Evolutionary conservation across 2,329 filamentous ascomycete genomes (phyloP).

Genomic region (Teratosphaeria epicoccoides): DNA sequence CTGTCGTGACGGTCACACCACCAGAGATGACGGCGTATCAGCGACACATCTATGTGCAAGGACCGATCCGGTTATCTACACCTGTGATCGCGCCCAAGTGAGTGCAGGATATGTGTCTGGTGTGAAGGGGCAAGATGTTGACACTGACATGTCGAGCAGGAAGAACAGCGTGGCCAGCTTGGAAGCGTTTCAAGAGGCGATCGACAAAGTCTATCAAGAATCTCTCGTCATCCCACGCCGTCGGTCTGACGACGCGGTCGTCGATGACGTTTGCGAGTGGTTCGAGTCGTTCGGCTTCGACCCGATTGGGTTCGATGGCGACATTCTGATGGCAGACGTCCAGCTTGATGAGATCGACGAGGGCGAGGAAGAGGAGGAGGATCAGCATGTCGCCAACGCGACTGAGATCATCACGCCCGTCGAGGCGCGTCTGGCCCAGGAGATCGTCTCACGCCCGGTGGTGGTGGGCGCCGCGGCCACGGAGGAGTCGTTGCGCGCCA

Average conservation of each 20-base stretch:
- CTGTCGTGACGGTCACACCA: conserved; percentile 25
- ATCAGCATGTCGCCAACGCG: conserved; percentile 16
- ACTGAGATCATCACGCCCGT: conserved; percentile 10
- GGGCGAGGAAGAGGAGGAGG: conserved; percentile 9
- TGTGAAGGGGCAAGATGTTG: too few relatives aligned
- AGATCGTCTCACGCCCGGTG: conserved; percentile 10
- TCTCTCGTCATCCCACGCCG: conserved; percentile 18
- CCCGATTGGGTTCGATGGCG: conserved; percentile 17
- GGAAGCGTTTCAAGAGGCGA: conserved; percentile 29
- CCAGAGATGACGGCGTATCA: conserved; percentile 27
- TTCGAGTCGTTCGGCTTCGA: conserved; percentile 32
- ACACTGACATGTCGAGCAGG: conserved; percentile 9
- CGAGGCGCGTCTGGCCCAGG: conserved; percentile 17
- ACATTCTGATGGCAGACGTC: conserved; percentile 8
- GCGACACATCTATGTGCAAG: conserved; percentile 30
- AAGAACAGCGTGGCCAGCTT: conserved; percentile 32
- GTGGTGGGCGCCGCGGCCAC: conserved; percentile 14
- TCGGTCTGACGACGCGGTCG: conserved; percentile 24
- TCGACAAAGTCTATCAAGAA: conserved; percentile 22
- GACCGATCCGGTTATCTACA: conserved; percentile 31
- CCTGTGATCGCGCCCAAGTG: conserved; percentile 18
- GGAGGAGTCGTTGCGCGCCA: conserved; percentile 18
- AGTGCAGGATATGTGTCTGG: not conserved
- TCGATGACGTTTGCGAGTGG: conserved; percentile 33
- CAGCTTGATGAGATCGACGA: conserved; percentile 7